Evolutionary conservation across 805 yeast species (phyloP), one percentile per base, ranked within the genome.

Genomic region (Metschnikowia similis): DNA sequence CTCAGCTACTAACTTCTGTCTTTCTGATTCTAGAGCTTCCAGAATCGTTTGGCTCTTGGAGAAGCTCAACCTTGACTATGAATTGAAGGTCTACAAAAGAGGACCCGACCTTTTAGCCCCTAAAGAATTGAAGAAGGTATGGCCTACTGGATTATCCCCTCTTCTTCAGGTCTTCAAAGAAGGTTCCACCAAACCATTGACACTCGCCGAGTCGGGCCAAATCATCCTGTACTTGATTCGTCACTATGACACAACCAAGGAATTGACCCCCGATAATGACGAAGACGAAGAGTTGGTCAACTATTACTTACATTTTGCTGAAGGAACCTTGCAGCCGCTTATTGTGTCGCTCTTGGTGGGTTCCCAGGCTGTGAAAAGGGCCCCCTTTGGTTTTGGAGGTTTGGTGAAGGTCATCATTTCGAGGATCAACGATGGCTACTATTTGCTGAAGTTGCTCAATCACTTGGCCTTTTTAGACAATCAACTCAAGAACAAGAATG

Each of bases 201-300:
- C 63, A 45, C 53, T 82, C 35, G 82, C 82, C 26, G 92, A 85
- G 63, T 75, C 83, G 26, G 90, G 86, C 3, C 72, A 71, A 42
- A 83, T 85, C 42, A 60, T 80, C 41, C 76, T 74, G 48, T 80
- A 80, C 57, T 56, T 85, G 38, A 63, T 83, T 41, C 59, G 62
- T 13, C 66, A 79, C 48, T 82, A 75, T 60, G 88, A 85, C 59
- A 55, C 58, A 17, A 56, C 58, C 7, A 63, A 70, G 10, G 69
- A 64, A 36, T 67, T 82, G 53, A 62, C 56, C 8, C 77, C 80
- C 29, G 53, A 52, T 4, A 63, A 66, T 39, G 72, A 62, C 4
- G 72, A 72, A 4, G 81, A 55, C 50, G 35, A 52, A 45, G 55
- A 54, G 44, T 41, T 51, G 48, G 62, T 55, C 37, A 60, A 62